A percentile compares a stretch with the other conserved stretches of the same genome.
These are phyloP conservation scores for Moringa oleifera DNA, from an alignment of 345 rosid species.

Conservation along the genomic window DNA sequence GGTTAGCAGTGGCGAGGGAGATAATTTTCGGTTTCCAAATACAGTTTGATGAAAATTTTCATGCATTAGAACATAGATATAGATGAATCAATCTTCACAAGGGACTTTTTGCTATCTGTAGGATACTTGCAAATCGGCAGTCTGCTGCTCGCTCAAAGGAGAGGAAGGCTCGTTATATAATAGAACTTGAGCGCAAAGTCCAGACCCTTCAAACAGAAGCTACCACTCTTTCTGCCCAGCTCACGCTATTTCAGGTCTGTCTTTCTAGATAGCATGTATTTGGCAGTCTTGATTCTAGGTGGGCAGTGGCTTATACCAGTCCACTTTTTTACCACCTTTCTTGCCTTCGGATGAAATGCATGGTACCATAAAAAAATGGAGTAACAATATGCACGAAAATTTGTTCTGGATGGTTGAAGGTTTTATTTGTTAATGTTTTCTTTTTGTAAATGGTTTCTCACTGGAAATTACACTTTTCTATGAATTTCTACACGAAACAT, in stretches of 20 bases:
- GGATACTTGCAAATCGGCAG: constrained; percentile 82
- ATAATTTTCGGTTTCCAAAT: background rate
- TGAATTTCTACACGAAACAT: too few species aligned
- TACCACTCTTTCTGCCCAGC: constrained; percentile 79
- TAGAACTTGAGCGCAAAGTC: constrained; percentile 79
- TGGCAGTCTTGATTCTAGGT: background rate
- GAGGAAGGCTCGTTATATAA: constrained; percentile 74
- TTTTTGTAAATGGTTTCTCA: too few species aligned
- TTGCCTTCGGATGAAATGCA: too few species aligned
- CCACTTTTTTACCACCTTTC: background rate
- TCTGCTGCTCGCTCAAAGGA: constrained; percentile 93
- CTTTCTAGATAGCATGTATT: background rate
- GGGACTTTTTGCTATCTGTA: constrained; percentile 18
- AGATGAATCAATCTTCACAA: background rate
- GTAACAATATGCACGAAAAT: too few species aligned
- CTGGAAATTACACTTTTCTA: too few species aligned
- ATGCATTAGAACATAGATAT: background rate
- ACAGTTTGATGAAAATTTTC: background rate
- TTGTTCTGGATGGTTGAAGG: too few species aligned
- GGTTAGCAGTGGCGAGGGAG: background rate
- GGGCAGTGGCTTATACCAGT: background rate
- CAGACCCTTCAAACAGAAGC: constrained; percentile 83
- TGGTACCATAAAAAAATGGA: too few species aligned
- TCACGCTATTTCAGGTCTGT: constrained; percentile 63
- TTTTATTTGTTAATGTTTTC: too few species aligned